Evolutionary conservation across 352 stramenopile species (phyloP), one percentile per base, ranked within the genome.

Genomic region (Globisporangium cystogenes): DNA sequence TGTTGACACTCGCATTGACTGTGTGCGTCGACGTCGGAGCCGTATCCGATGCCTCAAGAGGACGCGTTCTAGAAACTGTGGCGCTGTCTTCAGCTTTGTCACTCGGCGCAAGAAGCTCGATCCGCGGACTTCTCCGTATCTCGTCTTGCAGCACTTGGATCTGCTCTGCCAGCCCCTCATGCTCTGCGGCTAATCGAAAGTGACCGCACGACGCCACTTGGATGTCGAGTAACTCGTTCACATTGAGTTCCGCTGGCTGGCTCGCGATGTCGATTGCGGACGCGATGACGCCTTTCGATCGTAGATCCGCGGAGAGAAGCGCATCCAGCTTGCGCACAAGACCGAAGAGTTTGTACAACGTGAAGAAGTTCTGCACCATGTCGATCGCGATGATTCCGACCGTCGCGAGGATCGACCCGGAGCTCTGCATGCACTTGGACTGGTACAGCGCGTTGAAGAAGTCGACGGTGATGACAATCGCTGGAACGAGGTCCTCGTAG

Each of bases 341-440:
- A 16, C 11, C 10, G 15, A 49, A 43, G n/a, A 59, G 33, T 0
- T 24, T 15, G 8, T 11, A 11, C 1, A 59, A 24, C 20, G 51
- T 29, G 3, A 37, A 15, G 3, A 42, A 2, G 51, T 57, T 57
- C 33, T 57, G 51, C 6, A 51, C 10, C 18, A 20, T 26, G 20
- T 57, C 51, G 29, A 57, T 50, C 14, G 2, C 33, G 3, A 51
- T 57, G 41, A 57, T 57, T 3, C 18, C 39, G 36, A 43, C 51
- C 52, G 26, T 72, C 54, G 20, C 68, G 59, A 7, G 67, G 26
- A 35, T 4, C 29, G 51, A 57, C 2, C 40, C 41, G 10, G 51
- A 33, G 24, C 16, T 51, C 31, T 74, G 65, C 12, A 56, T 59
- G 11, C 65, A 62, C 14, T 66, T 57, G 5, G 51, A 39, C 20